Base-by-base conservation (phyloP, 495 filamentous ascomycete species). In the Hypoxylon trugodes region DNA sequence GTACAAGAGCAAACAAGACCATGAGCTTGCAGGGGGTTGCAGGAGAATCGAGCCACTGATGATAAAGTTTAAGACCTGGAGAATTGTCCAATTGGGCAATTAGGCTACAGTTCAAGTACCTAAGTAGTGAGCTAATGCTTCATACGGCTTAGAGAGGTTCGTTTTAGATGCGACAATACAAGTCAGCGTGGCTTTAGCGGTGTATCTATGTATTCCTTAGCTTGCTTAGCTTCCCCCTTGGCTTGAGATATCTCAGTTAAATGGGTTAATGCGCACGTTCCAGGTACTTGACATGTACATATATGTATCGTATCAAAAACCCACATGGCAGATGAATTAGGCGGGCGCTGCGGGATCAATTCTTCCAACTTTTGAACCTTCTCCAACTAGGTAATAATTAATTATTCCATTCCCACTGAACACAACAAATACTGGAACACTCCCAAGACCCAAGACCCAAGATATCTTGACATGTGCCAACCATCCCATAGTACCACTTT, bases 291-390 rank as follows among this genome's bases (percentile, higher is more conserved):
- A n/a, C n/a, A n/a, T n/a, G n/a, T n/a, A n/a, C n/a, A n/a, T n/a
- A n/a, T n/a, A n/a, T n/a, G n/a, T n/a, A n/a, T n/a, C n/a, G n/a
- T n/a, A n/a, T n/a, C n/a, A 13, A 19, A 49, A 42, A 36, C 21
- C 55, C 55, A 66, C 62, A 60, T 60, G 25, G 61, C 60, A 64
- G 38, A 63, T 42, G 2, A 12, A 52, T 56, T 42, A 59, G 55
- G 38, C 50, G 35, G 30, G 55, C 32, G 12, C 21, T 16, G 7
- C 37, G 21, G 61, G 49, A 36, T 13, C 19, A 21, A 45, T 15
- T 25, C 22, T 32, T 26, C 28, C 40, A 45, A 25, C 28, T 43
- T 37, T 22, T 26, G 32, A 43, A 32, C 45, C 47, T 33, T 45
- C 58, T n/a, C n/a, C n/a, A 45, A 55, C 19, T 50, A 61, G 13